phyloP scores from a whole-genome alignment of 2,329 filamentous ascomycete species.

The Penicillium thymicola region DNA sequence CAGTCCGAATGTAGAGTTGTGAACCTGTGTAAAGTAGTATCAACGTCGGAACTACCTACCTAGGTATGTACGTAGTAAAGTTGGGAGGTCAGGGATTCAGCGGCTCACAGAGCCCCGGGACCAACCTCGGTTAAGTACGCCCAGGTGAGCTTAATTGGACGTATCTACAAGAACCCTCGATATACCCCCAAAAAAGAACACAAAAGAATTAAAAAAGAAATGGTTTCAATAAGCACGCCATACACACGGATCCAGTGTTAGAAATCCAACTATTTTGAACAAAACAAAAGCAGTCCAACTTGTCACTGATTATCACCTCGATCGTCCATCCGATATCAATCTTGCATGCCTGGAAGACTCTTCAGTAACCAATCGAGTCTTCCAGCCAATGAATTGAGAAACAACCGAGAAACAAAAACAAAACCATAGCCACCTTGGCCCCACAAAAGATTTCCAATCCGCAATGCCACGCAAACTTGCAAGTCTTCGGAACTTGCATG shows the following conservation, averaged over 20 bases:
- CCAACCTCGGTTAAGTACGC: conserved; percentile 13
- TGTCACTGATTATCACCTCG: conserved; percentile 17
- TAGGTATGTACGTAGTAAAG: too few species aligned
- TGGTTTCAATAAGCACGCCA: conserved; percentile 14
- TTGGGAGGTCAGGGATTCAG: background rate
- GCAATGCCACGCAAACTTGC: background rate
- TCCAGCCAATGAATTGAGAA: conserved; percentile 5
- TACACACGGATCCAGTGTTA: conserved; percentile 16
- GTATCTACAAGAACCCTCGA: background rate
- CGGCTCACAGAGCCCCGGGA: background rate
- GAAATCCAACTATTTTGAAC: conserved; percentile 17
- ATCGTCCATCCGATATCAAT: conserved; percentile 8
- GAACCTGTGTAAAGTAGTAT: background rate
- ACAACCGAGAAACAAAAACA: conserved; percentile 5
- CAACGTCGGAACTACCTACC: background rate
- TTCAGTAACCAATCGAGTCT: background rate
- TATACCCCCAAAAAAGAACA: background rate
- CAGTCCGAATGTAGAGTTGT: background rate
- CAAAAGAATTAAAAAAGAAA: conserved; percentile 4
- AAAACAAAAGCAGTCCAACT: conserved; percentile 9
- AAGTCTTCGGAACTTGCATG: conserved; percentile 1
- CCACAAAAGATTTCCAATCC: background rate
- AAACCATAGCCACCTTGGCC: conserved; percentile 1
- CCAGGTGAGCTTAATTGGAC: background rate
- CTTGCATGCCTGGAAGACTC: conserved; percentile 1